Conservation (phyloP, 352 stramenopile genomes). For the Phytopythium litorale region DNA sequence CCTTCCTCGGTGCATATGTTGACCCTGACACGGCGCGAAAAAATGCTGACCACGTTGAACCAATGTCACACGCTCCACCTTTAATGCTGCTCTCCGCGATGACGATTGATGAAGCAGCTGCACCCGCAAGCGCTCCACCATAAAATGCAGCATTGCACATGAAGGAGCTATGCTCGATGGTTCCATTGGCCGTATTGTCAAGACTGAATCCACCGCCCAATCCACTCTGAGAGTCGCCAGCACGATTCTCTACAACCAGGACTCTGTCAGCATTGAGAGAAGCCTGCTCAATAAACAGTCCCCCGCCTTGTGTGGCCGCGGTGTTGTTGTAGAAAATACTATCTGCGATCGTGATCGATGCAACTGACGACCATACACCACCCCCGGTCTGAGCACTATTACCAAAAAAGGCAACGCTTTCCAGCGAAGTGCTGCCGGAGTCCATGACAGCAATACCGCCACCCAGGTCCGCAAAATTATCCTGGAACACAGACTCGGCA, state of each 20-base stretch:
- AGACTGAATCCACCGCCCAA: conserved; percentile 23
- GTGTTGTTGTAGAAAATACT: conserved; percentile 52
- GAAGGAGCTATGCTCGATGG: conserved; percentile 25
- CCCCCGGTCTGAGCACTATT: conserved; percentile 23
- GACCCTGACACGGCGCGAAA: conserved; percentile 18
- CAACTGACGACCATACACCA: conserved; percentile 16
- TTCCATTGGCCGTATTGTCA: conserved; percentile 4
- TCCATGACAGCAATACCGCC: conserved; percentile 28
- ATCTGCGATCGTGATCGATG: not conserved
- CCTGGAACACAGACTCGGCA: conserved; percentile 14
- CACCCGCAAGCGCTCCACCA: conserved; percentile 25
- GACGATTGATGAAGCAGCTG: conserved; percentile 12
- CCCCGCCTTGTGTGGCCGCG: conserved; percentile 18
- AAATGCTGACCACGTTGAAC: conserved; percentile 10
- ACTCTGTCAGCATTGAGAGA: not conserved
- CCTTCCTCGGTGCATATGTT: conserved; percentile 12
- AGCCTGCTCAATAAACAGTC: conserved; percentile 12
- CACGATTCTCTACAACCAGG: conserved; percentile 35
- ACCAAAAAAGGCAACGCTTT: conserved; percentile 15
- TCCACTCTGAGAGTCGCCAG: conserved; percentile 13
- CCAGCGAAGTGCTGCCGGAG: conserved; percentile 10
- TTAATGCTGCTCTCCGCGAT: conserved; percentile 17
- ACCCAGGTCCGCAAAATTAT: conserved; percentile 26
- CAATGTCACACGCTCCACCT: conserved; percentile 17
- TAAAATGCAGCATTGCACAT: conserved; percentile 25